A percentile compares a stretch with the other conserved stretches of the same genome.
phyloP scores from a whole-genome alignment of 805 yeast genomes.

The Nakazawaea peltata region DNA sequence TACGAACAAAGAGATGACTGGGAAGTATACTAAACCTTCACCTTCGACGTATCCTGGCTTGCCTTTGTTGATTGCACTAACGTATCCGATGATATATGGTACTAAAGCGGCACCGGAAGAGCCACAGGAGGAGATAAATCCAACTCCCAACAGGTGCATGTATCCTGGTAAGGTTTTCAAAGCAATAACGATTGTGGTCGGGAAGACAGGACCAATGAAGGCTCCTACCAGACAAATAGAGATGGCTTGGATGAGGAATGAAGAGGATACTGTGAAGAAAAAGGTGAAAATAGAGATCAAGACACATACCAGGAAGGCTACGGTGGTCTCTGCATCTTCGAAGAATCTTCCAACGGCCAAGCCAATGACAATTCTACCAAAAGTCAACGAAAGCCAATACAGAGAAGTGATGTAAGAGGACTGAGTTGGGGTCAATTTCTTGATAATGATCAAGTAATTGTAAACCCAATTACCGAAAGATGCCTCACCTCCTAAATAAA shows the following conservation, averaged over 20 bases:
- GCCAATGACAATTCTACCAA: slow-evolving; percentile 39
- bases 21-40: slow-evolving; percentile 25
- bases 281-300: slow-evolving; percentile 26
- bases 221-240: slow-evolving; percentile 35
- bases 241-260: slow-evolving; percentile 21
- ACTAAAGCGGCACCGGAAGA: slow-evolving; percentile 74
- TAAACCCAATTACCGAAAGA: slow-evolving; percentile 48
- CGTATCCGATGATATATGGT: slow-evolving; percentile 56
- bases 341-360: slow-evolving; percentile 37
- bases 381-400: slow-evolving; percentile 44
- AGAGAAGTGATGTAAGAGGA: slow-evolving; percentile 41
- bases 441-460: slow-evolving; percentile 36
- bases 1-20: slow-evolving; percentile 15
- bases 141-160: slow-evolving; percentile 59
- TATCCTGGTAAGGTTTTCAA: slow-evolving; percentile 53
- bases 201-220: slow-evolving; percentile 49
- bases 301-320: slow-evolving; percentile 31
- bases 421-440: slow-evolving; percentile 24
- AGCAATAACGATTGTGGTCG: slow-evolving; percentile 62
- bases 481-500: slow-evolving; percentile 46
- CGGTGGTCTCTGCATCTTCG: slow-evolving; percentile 29
- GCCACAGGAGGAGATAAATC: slow-evolving; percentile 71
- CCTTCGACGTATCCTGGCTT: slow-evolving; percentile 16
- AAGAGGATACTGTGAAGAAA: slow-evolving; percentile 21
- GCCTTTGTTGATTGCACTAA: slow-evolving; percentile 20